Evolutionary conservation across 768 basidiomycete genomes (phyloP), one percentile per base, ranked within the genome.

Genomic region (Pulveroboletus sp.): DNA sequence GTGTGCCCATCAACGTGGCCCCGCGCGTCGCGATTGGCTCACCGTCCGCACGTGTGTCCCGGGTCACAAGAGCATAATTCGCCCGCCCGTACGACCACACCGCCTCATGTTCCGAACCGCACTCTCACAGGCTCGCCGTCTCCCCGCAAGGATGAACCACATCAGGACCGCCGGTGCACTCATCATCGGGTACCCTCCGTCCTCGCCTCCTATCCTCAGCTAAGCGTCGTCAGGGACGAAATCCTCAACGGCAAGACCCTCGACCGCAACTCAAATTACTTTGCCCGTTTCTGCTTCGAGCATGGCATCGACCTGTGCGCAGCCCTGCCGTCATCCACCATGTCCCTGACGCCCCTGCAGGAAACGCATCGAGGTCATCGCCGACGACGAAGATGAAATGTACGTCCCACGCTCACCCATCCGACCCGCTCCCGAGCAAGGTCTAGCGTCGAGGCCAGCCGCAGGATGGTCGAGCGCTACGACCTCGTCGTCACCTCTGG

Each of bases 381-480:
- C 93, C 2, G 94, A 97, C 62, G 85, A 91, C 41, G 89, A 94
- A 65, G 80, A 81, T 22, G 89, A 96, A 68, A 96, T 95, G 90
- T 64, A 26, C 34, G 49, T 47, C 37, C 37, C 1, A 4, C n/a
- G 26, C 32, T 7, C 30, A 10, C 38, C 2, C 31, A n/a, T 0
- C 14, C 32, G 23, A 8, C 13, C 3, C 29, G 6, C 43, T 36
- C 13, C 49, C 51, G 30, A 58, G 37, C 24, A 26, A 32, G 5
- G n/a, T 44, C 22, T 62, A 93, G 91, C 51, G 74, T 89, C 50
- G 90, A 95, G 63, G 93, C 94, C 6, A 90, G 89, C 30, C 74
- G 81, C 52, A 76, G 92, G 17, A 82, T 98, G 78, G 85, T 86
- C 32, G 69, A 75, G 31, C 79, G 78, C 39, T 94, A 93, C 65